A percentile compares a stretch with the other conserved stretches of the same genome.
These are phyloP conservation scores for Camelina laxa DNA, from an alignment of 345 rosid species.

Conservation along the genomic window DNA sequence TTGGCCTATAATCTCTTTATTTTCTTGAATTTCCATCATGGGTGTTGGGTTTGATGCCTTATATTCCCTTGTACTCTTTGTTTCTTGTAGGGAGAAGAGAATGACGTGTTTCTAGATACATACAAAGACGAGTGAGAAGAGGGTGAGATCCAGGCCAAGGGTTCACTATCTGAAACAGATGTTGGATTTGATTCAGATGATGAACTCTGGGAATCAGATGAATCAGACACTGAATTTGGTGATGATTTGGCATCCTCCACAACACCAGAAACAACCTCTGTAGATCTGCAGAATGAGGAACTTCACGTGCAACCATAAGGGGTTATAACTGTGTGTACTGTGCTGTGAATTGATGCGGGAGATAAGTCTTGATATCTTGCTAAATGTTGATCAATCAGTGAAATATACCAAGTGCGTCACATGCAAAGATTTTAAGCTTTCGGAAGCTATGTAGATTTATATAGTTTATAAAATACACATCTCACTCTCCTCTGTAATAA, in stretches of 20 bases:
- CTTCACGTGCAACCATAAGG: slow-evolving; percentile 22
- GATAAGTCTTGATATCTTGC: slow-evolving; percentile 18
- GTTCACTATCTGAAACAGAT: slow-evolving; percentile 29
- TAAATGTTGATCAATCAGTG: slow-evolving; percentile 17
- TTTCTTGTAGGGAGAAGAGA: slow-evolving; percentile 58
- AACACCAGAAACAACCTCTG: slow-evolving; percentile 30
- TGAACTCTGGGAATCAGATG: slow-evolving; percentile 42
- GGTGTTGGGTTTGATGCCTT: slow-evolving; percentile 10
- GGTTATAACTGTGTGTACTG: not conserved
- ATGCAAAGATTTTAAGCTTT: slow-evolving; percentile 17
- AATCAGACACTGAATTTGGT: slow-evolving; percentile 30
- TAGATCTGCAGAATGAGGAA: slow-evolving; percentile 15
- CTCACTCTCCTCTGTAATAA: slow-evolving; percentile 20
- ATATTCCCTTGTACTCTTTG: not conserved
- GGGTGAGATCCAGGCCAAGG: slow-evolving; percentile 22
- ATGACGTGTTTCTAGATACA: slow-evolving; percentile 46
- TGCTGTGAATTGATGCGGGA: slow-evolving; percentile 13
- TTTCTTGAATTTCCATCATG: not conserved
- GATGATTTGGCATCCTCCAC: slow-evolving; percentile 19
- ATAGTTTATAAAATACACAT: slow-evolving; percentile 13
- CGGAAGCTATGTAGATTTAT: slow-evolving; percentile 27
- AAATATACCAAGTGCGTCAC: not conserved
- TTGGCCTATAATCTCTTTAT: not conserved
- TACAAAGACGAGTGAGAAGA: slow-evolving; percentile 46
- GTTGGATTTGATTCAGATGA: slow-evolving; percentile 36